Evolutionary conservation across 805 yeast genomes (phyloP).

Genomic region (Candida manassasensis): DNA sequence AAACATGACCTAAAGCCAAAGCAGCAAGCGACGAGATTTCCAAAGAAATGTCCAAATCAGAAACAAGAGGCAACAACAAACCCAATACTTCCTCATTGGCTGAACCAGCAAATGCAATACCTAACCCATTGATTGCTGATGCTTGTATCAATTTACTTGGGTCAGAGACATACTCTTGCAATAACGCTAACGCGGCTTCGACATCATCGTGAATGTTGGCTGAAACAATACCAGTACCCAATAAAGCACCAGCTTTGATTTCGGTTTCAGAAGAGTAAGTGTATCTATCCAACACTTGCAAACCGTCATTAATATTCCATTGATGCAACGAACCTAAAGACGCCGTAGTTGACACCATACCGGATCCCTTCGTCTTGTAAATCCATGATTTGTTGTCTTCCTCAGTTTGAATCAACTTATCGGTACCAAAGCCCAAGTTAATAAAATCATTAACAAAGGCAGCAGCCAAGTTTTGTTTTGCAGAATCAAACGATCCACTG

Average conservation of each 20-base stretch:
- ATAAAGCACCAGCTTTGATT: conserved; percentile 91
- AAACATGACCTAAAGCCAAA: conserved; percentile 86
- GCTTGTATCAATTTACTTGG: conserved; percentile 60
- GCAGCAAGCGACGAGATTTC: conserved; percentile 86
- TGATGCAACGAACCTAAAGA: conserved; percentile 83
- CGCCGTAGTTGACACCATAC: conserved; percentile 90
- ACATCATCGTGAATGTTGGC: conserved; percentile 94
- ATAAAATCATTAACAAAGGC: conserved; percentile 90
- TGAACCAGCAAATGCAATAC: conserved; percentile 93
- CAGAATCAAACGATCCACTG: conserved; percentile 66
- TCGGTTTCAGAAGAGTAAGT: conserved; percentile 81
- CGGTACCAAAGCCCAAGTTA: conserved; percentile 87
- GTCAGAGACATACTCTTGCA: conserved; percentile 76
- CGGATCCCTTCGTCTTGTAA: conserved; percentile 84
- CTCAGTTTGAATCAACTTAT: conserved; percentile 71
- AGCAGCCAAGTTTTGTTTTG: conserved; percentile 91
- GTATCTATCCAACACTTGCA: conserved; percentile 85
- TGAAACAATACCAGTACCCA: conserved; percentile 91
- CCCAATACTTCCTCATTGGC: conserved; percentile 78
- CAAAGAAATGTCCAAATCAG: conserved; percentile 68
- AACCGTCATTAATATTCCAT: conserved; percentile 88
- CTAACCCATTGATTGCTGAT: conserved; percentile 86
- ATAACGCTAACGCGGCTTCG: conserved; percentile 82
- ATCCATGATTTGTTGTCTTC: conserved; percentile 77
- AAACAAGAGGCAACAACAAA: conserved; percentile 73